Percentiles rank a stretch among this genome's conserved stretches.
Conservation (phyloP, 768 basidiomycete species). For the Boletus tylopilopsis region DNA sequence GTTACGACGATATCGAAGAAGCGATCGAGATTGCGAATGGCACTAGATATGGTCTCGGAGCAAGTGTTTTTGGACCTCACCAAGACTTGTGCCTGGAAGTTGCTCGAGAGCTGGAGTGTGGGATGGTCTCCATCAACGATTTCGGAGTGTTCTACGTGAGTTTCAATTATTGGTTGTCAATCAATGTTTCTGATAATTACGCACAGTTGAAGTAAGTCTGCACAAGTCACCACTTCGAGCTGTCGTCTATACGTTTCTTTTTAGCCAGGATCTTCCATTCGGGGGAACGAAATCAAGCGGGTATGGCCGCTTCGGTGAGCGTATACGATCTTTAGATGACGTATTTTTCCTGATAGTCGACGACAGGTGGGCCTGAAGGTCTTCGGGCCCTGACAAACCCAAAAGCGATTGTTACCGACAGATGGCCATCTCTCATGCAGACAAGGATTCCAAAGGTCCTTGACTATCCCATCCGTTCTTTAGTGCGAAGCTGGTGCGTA, state of each 20-base stretch:
- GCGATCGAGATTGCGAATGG: slow-evolving; percentile 86
- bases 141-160: slow-evolving; percentile 85
- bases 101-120: slow-evolving; percentile 80
- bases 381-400: slow-evolving; percentile 82
- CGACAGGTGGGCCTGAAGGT: slow-evolving; percentile 86
- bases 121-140: slow-evolving; percentile 98
- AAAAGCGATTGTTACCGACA: slow-evolving; percentile 84
- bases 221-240: slow-evolving; percentile 6
- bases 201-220: slow-evolving; percentile 60
- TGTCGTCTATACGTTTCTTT: neutral
- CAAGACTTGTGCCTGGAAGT: slow-evolving; percentile 75
- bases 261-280: slow-evolving; percentile 88
- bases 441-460: slow-evolving; percentile 83
- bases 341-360: slow-evolving; percentile 7
- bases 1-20: slow-evolving; percentile 79
- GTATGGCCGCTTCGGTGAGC: slow-evolving; percentile 86
- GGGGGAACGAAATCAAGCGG: slow-evolving; percentile 91
- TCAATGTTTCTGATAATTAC: slow-evolving; percentile 14
- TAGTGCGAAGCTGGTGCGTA: slow-evolving; percentile 70
- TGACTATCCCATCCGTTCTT: slow-evolving; percentile 80
- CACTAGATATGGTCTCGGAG: slow-evolving; percentile 87
- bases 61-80: slow-evolving; percentile 90
- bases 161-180: slow-evolving; percentile 11
- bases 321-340: neutral
- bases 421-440: slow-evolving; percentile 78